These are phyloP conservation scores for Cucumis hystrix DNA, from an alignment of 306 rosid genomes.

Conservation along the genomic window DNA sequence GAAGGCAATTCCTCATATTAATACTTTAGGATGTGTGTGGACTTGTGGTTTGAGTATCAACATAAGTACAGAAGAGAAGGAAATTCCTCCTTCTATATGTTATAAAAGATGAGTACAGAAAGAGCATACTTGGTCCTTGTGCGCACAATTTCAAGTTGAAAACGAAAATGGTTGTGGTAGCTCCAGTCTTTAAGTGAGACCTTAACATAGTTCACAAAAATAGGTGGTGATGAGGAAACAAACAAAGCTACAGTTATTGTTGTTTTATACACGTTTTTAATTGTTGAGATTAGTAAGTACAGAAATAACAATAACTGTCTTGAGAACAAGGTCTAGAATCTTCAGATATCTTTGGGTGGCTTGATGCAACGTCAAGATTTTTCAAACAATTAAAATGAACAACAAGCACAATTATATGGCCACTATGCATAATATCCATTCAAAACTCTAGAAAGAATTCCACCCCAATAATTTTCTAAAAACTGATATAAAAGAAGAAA, in stretches of 20 bases:
- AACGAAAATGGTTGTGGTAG: not conserved
- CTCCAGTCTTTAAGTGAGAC: not conserved
- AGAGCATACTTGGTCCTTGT: not conserved
- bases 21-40: no score
- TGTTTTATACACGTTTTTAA: not conserved
- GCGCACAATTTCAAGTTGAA: not conserved
- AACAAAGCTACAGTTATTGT: not conserved
- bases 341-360: no score
- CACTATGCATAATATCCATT: not conserved
- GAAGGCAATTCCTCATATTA: no score
- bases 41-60: no score
- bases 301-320: not conserved
- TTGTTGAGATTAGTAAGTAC: not conserved
- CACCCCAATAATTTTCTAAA: not conserved
- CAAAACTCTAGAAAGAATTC: not conserved
- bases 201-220: not conserved
- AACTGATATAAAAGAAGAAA: conserved; percentile 7
- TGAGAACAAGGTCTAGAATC: no score
- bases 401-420: not conserved
- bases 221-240: not conserved
- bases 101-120: not conserved
- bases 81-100: not conserved
- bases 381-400: not conserved
- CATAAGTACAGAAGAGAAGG: not conserved
- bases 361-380: not conserved